Conservation (phyloP, 805 yeast genomes). For the Ogataea populi-albae region DNA sequence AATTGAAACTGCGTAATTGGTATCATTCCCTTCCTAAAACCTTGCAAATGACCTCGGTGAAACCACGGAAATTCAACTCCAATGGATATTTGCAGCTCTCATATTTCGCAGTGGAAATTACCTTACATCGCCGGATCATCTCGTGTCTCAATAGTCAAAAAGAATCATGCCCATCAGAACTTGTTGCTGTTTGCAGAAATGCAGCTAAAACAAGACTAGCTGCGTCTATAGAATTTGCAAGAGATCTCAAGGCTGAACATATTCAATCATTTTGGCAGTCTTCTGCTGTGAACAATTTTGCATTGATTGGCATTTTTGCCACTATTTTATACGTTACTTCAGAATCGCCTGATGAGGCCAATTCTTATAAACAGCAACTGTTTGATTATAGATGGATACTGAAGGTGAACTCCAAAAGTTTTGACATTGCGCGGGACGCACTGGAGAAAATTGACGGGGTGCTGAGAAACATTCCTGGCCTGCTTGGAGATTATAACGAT, state of each 20-base stretch:
- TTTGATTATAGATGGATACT: slow-evolving; percentile 75
- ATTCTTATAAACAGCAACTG: slow-evolving; percentile 62
- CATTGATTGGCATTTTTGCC: slow-evolving; percentile 86
- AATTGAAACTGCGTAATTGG: slow-evolving; percentile 69
- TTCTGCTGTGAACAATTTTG: slow-evolving; percentile 71
- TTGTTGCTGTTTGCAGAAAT: slow-evolving; percentile 67
- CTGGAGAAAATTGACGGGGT: slow-evolving; percentile 68
- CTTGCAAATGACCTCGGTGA: slow-evolving; percentile 59
- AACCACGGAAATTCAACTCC: slow-evolving; percentile 62
- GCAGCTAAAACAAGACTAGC: slow-evolving; percentile 81
- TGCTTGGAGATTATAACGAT: slow-evolving; percentile 33
- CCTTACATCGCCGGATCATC: slow-evolving; percentile 76
- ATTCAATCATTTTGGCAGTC: slow-evolving; percentile 90
- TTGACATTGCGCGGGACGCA: slow-evolving; percentile 76
- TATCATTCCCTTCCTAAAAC: slow-evolving; percentile 67
- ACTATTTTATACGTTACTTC: slow-evolving; percentile 74
- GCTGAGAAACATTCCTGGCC: slow-evolving; percentile 71
- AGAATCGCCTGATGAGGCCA: slow-evolving; percentile 56
- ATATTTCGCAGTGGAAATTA: slow-evolving; percentile 86
- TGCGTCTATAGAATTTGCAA: slow-evolving; percentile 79
- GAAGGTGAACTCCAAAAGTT: slow-evolving; percentile 70
- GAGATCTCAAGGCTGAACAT: slow-evolving; percentile 76
- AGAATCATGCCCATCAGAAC: slow-evolving; percentile 44
- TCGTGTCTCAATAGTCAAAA: slow-evolving; percentile 43
- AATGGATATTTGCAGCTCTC: slow-evolving; percentile 80